Evolutionary conservation across 2,329 filamentous ascomycete genomes (phyloP), one percentile per base, ranked within the genome.

Genomic region (Clonostachys chloroleuca): DNA sequence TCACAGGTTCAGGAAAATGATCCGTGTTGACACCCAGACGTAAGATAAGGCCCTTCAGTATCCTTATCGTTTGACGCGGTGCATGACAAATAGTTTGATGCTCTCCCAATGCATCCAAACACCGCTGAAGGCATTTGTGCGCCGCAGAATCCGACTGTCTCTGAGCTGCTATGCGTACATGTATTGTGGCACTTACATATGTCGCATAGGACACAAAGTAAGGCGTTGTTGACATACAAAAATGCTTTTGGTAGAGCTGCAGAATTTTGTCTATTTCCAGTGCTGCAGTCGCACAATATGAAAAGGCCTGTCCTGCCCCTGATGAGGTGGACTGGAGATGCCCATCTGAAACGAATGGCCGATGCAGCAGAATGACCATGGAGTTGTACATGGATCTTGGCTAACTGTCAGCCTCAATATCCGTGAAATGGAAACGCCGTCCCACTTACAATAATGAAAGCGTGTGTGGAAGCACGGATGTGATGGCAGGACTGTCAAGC

Each of bases 161-260:
- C 40, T 72, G 70, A 4, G 76, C 72, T 1, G 76, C 74, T 6
- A 75, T 72, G 4, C 75, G 73, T 1, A 70, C 71, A 44, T 75
- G 70, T 16, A 80, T 78, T 0, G 75, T 80, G 0, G 74, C 75
- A 5, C 69, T 69, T 1, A 79, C 74, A 48, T 80, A 81, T 0
- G 74, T 78, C 0, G 78, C 74, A 54, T 81, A 81, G 0, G 73
- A 76, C 16, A 80, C 68, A 2, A 80, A 59, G 47, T 80, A 80
- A 0, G 77, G 77, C 0, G 77, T 73, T 12, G 67, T 59, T 12
- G 64, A 59, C 2, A 77, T 63, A 1, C 68, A 72, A 39, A 75
- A 79, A 0, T 66, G 60, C 33, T 59, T 57, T 20, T 75, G 64
- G 41, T 78, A 78, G 6, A 64, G 60, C 17, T 67, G 64, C 0